phyloP scores from a whole-genome alignment of 2,329 filamentous ascomycete species.

The Fusarium torulosum region DNA sequence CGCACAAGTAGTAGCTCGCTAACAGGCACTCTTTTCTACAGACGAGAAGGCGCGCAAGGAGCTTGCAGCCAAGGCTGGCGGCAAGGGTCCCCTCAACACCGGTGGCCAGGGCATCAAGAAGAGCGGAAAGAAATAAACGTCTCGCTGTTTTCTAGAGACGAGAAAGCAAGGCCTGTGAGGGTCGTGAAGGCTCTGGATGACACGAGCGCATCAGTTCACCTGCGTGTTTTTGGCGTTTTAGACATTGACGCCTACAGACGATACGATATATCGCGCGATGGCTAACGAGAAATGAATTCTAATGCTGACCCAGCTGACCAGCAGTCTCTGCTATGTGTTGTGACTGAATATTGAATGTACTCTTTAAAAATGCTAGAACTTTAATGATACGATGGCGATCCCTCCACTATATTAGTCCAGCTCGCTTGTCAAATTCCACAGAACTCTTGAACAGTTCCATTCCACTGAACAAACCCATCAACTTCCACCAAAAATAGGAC shows the following conservation, averaged over 20 bases:
- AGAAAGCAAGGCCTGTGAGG: constrained; percentile 13
- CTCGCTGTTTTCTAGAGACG: constrained; percentile 1
- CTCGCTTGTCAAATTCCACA: constrained; percentile 28
- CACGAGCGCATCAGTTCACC: constrained; percentile 31
- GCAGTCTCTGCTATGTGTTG: constrained; percentile 6
- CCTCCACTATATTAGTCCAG: constrained; percentile 27
- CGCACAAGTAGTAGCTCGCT: constrained; percentile 8
- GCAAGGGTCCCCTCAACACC: constrained; percentile 89
- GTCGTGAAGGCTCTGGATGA: constrained; percentile 33
- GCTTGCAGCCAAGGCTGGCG: constrained; percentile 81
- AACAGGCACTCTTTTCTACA: constrained; percentile 51
- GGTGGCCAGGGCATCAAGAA: constrained; percentile 95
- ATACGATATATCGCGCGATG: constrained; percentile 42
- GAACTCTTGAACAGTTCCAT: constrained; percentile 3
- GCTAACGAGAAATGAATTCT: constrained; percentile 48
- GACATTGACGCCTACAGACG: constrained; percentile 34
- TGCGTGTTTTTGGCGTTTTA: constrained; percentile 40
- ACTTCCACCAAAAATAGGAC: constrained; percentile 22
- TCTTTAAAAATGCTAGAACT: background rate
- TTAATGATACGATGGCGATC: constrained; percentile 9
- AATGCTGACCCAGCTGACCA: constrained; percentile 41
- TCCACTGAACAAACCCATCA: constrained; percentile 8
- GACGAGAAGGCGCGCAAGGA: constrained; percentile 90
- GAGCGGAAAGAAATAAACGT: constrained; percentile 90
- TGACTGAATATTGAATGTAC: constrained; percentile 2